phyloP scores from a whole-genome alignment of 176 grass and related monocot species.

The Canna indica region DNA sequence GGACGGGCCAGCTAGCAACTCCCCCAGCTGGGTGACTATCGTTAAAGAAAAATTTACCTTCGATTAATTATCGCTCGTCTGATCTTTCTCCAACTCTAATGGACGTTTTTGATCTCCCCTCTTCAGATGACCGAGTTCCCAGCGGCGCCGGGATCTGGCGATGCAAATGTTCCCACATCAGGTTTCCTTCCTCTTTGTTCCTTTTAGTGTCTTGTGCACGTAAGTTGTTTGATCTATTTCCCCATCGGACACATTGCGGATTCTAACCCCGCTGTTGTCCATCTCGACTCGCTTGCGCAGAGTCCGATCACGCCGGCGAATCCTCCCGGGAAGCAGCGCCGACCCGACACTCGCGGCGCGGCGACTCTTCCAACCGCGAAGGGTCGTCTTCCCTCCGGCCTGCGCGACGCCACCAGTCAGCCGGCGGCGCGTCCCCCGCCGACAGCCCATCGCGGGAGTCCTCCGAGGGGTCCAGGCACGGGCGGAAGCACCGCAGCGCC shows the following conservation, averaged over 20 bases:
- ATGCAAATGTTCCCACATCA: no score
- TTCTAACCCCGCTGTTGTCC: no score
- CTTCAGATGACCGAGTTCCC: neutral
- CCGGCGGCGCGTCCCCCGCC: neutral
- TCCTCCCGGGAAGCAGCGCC: neutral
- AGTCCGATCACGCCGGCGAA: neutral
- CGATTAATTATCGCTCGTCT: neutral
- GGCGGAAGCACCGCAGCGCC: neutral
- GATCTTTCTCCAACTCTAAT: neutral
- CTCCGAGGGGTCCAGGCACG: neutral
- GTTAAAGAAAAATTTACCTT: no score
- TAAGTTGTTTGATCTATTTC: neutral
- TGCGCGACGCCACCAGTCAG: neutral
- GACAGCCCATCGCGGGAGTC: neutral
- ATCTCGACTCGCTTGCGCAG: neutral
- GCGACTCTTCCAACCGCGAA: neutral
- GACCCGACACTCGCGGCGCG: neutral
- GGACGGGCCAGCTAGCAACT: neutral
- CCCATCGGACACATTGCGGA: neutral
- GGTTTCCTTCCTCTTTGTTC: neutral
- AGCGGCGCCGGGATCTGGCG: neutral
- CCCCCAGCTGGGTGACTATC: constrained; percentile 5
- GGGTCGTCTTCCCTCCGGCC: no score
- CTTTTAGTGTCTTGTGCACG: neutral
- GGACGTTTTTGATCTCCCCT: neutral